Evolutionary conservation across 2,329 filamentous ascomycete species (phyloP).

Genomic region (Akanthomyces lecanii): DNA sequence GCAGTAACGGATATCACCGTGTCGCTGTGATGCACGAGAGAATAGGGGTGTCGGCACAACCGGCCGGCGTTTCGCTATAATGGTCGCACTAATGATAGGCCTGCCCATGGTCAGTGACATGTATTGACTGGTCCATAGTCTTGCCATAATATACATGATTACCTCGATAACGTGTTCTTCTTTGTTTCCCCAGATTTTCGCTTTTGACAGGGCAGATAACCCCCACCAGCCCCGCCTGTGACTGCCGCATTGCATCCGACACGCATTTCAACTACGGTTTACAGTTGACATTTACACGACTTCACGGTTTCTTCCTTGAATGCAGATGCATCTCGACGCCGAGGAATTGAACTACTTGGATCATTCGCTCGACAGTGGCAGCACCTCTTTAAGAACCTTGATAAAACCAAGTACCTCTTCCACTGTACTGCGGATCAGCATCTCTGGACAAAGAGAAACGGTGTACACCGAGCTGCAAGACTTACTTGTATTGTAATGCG

Average conservation of each 20-base stretch:
- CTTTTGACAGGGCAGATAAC: too few relatives aligned
- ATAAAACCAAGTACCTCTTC: conserved; percentile 15
- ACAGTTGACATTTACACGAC: not conserved
- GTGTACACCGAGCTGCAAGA: conserved; percentile 18
- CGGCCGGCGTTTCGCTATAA: not conserved
- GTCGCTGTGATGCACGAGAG: not conserved
- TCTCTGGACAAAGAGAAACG: not conserved
- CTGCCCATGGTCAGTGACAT: not conserved
- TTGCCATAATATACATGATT: not conserved
- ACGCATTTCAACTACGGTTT: not conserved
- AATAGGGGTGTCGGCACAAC: not conserved
- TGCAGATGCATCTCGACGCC: not conserved
- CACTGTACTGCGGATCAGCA: conserved; percentile 18
- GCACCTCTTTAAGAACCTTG: conserved; percentile 11
- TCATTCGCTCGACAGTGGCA: conserved; percentile 7
- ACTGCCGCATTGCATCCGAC: not conserved
- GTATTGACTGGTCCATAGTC: not conserved
- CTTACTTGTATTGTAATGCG: conserved; percentile 68
- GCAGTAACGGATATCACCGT: not conserved
- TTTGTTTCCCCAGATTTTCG: not conserved
- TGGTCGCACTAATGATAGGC: not conserved
- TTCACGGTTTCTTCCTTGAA: not conserved
- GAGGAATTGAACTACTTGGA: not conserved
- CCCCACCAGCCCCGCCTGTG: not conserved
- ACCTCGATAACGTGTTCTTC: not conserved